Evolutionary conservation across 2,329 filamentous ascomycete genomes (phyloP), one percentile per base, ranked within the genome.

Genomic region (Colletotrichum tamarilloi): DNA sequence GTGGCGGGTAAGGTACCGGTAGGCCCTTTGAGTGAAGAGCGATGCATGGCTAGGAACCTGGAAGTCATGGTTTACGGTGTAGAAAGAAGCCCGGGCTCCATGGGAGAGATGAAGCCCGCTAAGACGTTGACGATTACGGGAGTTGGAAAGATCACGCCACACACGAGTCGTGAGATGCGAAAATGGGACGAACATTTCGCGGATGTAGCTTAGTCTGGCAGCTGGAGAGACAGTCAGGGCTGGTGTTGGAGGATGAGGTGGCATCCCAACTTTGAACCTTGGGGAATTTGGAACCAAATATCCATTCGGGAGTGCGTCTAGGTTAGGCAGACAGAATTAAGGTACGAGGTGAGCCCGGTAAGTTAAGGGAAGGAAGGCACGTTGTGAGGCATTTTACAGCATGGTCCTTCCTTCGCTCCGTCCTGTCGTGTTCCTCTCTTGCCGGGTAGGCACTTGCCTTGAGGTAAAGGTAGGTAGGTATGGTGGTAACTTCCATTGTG

Each of bases 161-260:
- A 16, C 59, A 22, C 66, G 70, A 73, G 70, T 73, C 70, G 70
- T 49, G 70, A 24, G 59, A 42, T 59, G 46, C 12, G 60, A 52
- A 49, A 64, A 64, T 64, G 70, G 66, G 70, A 73, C 70, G 66
- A 73, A 73, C 70, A 69, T 69, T 68, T 62, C 38, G 46, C 32
- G 24, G 60, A n/a, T 28, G 28, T 46, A 26, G 26, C 24, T 62
- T 16, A 49, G n/a, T 52, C 59, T 52, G 59, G 59, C 28, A 22
- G 26, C 59, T 49, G 59, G 59, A 62, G 59, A 62, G 59, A 46
- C 35, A 42, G 58, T 11, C n/a, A 60, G n/a, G 58, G 35, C 42
- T 22, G 42, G 8, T 49, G 42, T 49, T 22, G 42, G n/a, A 22
- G 42, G 42, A 49, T 49, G 38, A 42, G 16, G 38, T 42, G 42